phyloP scores from a whole-genome alignment of 371 early-diverging fungal genomes.

The Syncephalastrum monosporum region DNA sequence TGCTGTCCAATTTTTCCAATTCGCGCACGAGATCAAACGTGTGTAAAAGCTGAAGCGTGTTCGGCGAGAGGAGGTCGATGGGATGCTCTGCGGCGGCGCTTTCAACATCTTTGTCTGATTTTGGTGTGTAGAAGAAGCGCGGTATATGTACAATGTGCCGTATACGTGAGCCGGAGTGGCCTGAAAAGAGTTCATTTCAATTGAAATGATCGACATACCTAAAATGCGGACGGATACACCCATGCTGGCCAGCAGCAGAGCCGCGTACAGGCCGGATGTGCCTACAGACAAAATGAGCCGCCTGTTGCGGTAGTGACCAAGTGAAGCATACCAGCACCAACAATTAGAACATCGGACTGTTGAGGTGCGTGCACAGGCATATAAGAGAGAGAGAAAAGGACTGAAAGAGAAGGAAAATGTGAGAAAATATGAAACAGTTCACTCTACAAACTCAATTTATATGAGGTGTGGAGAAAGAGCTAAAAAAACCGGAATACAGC shows the following conservation, averaged over 20 bases:
- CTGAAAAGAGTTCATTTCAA: too few relatives aligned
- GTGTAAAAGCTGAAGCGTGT: constrained; percentile 32
- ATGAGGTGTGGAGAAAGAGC: too few relatives aligned
- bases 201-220: constrained; percentile 17
- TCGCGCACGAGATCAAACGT: constrained; percentile 20
- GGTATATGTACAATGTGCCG: too few relatives aligned
- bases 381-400: constrained; percentile 10
- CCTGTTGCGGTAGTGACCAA: not conserved
- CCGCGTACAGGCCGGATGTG: constrained; percentile 36
- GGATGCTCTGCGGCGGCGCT: constrained; percentile 12
- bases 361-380: constrained; percentile 11
- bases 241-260: constrained; percentile 31
- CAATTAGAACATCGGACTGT: constrained; percentile 35
- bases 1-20: constrained; percentile 22
- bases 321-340: constrained; percentile 34
- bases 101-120: constrained; percentile 12
- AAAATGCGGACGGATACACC: constrained; percentile 36
- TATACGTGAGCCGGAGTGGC: too few relatives aligned
- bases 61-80: constrained; percentile 35
- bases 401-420: constrained; percentile 15
- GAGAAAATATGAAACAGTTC: constrained; percentile 3
- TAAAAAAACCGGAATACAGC: too few relatives aligned
- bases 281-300: constrained; percentile 14
- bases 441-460: too few relatives aligned
- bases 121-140: too few relatives aligned